Evolutionary conservation across 371 early-diverging fungal genomes (phyloP), one percentile per base, ranked within the genome.

Genomic region (Saksenaea oblongispora): DNA sequence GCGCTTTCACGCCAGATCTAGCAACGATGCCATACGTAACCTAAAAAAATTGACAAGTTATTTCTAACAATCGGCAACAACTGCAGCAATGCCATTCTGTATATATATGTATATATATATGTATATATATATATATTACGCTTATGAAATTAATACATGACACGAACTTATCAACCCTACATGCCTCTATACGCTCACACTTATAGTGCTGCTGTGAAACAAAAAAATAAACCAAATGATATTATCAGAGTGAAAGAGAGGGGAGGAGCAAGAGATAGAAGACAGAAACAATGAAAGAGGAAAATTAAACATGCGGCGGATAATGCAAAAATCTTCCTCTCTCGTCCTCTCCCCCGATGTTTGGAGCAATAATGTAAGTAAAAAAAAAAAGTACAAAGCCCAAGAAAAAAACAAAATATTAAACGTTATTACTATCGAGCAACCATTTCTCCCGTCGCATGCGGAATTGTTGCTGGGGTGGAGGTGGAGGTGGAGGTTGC

Each of bases 281-380:
- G 22, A 22, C 17, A 31, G 4, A 47, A 22, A 47, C 51, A 22
- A 47, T 5, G 24, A 17, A 47, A 47, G 17, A 22, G 24, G 24
- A 22, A 47, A 47, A 18, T 47, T 18, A 47, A 47, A 47, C 51
- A 47, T 47, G 51, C 51, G 51, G 51, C 51, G 51, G 22, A 47
- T 47, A 47, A 47, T 47, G 51, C 51, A 47, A 47, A 47, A 47
- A 31, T 31, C 51, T 10, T 47, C 22, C 51, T 18, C 24, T 47
- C 24, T 22, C 51, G 24, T 47, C 22, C 51, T 47, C 51, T 47
- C 51, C 24, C 51, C 51, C 51, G 10, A 22, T n/a, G 22, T 47
- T 47, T 47, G 51, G 51, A 47, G 51, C 51, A 47, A 9, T 47
- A 47, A 47, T 47, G 51, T 47, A 47, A 47, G 51, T 47, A 47